Evolutionary conservation across 75 land plant genomes (phyloP), one percentile per base, ranked within the genome.

Genomic region (Cupressus sempervirens): DNA sequence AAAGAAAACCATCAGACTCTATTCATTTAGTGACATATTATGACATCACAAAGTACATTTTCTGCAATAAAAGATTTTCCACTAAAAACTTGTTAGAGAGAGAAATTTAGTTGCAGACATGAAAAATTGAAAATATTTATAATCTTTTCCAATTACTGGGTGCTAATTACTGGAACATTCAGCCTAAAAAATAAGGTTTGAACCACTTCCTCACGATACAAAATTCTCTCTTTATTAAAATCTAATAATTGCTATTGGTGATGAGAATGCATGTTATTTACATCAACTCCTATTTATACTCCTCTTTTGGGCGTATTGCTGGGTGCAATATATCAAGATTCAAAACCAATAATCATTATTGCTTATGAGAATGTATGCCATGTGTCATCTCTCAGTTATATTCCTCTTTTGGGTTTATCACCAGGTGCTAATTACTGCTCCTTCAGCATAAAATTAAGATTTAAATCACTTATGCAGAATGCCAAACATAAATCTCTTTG

Each of bases 1-100:
- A 86, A 84, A 46, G n/a, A 32, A 82, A 82, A 82, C 20, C 83
- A 82, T 82, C 38, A 53, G 83, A 53, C 32, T 82, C 53, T 38
- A 18, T 34, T 76, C n/a, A 76, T 76, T 38, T 34, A 36, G 7
- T 76, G 7, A 13, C 79, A 36, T 11, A 0, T 76, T 76, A 76
- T 38, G 20, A 18, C 79, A 36, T 76, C 40, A 38, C 40, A 38
- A 38, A 38, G 40, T 1, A 38, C 40, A 38, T 38, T 38, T 48
- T 38, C 36, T 76, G 1, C 41, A 26, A 36, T 76, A 3, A 15
- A 36, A 15, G 26, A 41, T 35, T 76, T 18, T 76, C 80, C 4
- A 18, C 41, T 35, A 40, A 40, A 76, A 29, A 70, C 1, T 70
- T 29, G 11, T 70, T 2, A 29, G 35, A 70, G 13, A 70, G 30